A percentile compares a stretch with the other conserved stretches of the same genome.
These are phyloP conservation scores for Nannochloropsis gaditana DNA, from an alignment of 108 stramenopile genomes.

Conservation along the genomic window DNA sequence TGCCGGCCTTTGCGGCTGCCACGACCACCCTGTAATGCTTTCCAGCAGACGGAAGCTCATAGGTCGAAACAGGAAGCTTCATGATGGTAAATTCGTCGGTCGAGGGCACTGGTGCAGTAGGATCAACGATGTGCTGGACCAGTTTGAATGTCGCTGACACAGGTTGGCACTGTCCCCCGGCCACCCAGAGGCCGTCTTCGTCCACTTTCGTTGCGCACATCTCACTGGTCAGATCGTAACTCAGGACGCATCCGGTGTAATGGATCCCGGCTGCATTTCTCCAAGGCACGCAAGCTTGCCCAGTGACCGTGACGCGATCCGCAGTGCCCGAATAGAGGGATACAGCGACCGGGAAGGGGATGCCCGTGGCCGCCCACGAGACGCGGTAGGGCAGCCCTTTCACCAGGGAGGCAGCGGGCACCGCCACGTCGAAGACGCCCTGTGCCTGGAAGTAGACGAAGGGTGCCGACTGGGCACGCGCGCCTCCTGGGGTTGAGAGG, in stretches of 20 bases:
- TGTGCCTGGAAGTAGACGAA: conserved; percentile 8
- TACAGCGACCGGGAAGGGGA: not conserved
- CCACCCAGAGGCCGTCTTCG: not conserved
- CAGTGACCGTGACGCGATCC: not conserved
- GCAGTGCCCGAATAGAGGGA: not conserved
- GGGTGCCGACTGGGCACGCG: not conserved
- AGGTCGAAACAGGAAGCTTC: not conserved
- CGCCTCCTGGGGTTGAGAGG: not conserved
- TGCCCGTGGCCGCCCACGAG: not conserved
- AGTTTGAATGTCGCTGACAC: not conserved
- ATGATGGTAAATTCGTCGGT: not conserved
- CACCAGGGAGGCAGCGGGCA: not conserved
- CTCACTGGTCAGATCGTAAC: not conserved
- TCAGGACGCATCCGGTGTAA: not conserved
- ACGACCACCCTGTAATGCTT: not conserved
- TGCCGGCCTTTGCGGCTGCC: not conserved
- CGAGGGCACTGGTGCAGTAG: not conserved
- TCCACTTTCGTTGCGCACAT: conserved; percentile 17
- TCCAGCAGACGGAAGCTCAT: not conserved
- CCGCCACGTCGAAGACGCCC: not conserved
- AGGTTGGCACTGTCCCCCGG: not conserved
- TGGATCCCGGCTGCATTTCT: not conserved
- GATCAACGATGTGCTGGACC: not conserved
- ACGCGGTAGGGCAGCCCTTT: not conserved
- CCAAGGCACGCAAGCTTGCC: not conserved